Base-by-base conservation (phyloP, 352 stramenopile species). In the Phytopythium litorale region DNA sequence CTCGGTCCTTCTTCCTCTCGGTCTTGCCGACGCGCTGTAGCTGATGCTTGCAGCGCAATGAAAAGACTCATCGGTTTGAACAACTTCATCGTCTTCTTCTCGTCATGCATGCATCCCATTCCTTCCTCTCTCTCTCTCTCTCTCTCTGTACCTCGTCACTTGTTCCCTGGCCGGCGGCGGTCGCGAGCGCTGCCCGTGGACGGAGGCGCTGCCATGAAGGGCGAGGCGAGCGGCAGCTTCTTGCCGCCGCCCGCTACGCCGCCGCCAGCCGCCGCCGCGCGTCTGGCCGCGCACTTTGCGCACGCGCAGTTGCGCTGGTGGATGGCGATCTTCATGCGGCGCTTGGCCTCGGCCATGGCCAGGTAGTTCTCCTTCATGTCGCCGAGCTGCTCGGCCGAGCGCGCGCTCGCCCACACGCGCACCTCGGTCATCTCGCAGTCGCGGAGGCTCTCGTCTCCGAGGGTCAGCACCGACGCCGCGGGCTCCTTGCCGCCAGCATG, bases 321-420 rank as follows among this genome's bases (percentile, higher is more conserved):
- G 65, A 94, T 94, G 25, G 79, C 69, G 49, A 94, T 89, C 61
- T 92, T 92, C 76, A 94, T 89, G 58, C 81, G 79, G 58, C 80
- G 81, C 70, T 92, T 93, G 42, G 78, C 73, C 58, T 95, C 84
- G 21, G 86, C 84, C 51, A 93, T 77, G n/a, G 79, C 75, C 64
- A 95, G 70, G 70, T 93, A 95, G 67, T 92, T 95, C 50, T 93
- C 84, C 51, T 91, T 91, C 84, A 92, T 93, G 70, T 93, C 86
- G 56, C 66, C 76, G 40, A 94, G 63, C 43, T 94, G 86, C 51
- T 92, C 77, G 46, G 66, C 64, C n/a, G 80, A 90, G 18, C 86
- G 79, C 2, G 80, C 78, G 5, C 67, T 87, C 0, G 86, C 84
- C 86, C 84, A 95, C 11, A 93, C 58, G n/a, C 84, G 76, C 46